Percentiles rank a stretch among this genome's conserved stretches.
Conservation (phyloP, 1,284 basidiomycete species). For the Ganoderma lucidum region DNA sequence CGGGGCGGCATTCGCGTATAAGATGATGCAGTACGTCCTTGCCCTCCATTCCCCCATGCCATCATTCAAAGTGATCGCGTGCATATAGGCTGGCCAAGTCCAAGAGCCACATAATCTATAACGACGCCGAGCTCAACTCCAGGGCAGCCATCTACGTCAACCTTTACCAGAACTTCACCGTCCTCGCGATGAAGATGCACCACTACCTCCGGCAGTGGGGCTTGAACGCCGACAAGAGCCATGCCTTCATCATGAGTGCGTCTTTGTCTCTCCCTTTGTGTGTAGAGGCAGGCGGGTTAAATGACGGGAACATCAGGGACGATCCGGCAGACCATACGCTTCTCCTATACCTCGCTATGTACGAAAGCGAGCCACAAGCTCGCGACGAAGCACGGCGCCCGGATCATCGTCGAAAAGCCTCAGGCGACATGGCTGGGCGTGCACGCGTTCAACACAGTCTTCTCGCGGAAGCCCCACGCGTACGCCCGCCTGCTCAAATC, state of each 20-base stretch:
- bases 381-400: conserved; percentile 48
- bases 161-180: conserved; percentile 87
- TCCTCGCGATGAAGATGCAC: conserved; percentile 90
- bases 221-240: conserved; percentile 51
- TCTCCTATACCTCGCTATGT: conserved; percentile 60
- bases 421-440: conserved; percentile 80
- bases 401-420: conserved; percentile 54
- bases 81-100: conserved; percentile 70
- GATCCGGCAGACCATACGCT: conserved; percentile 65
- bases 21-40: conserved; percentile 70
- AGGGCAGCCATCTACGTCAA: conserved; percentile 75
- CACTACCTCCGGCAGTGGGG: conserved; percentile 78
- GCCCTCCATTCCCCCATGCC: background rate
- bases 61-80: conserved; percentile 5
- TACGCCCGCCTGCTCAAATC: conserved; percentile 57
- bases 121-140: conserved; percentile 80
- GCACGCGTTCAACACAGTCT: conserved; percentile 75
- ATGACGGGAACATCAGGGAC: conserved; percentile 49
- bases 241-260: conserved; percentile 63
- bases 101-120: conserved; percentile 78
- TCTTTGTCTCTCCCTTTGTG: conserved; percentile 16
- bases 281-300: too few relatives aligned
- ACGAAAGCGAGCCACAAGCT: conserved; percentile 55
- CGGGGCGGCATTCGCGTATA: conserved; percentile 65
- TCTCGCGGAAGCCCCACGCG: conserved; percentile 61